phyloP scores from a whole-genome alignment of 2,329 filamentous ascomycete species.

The Zarea fungicola region DNA sequence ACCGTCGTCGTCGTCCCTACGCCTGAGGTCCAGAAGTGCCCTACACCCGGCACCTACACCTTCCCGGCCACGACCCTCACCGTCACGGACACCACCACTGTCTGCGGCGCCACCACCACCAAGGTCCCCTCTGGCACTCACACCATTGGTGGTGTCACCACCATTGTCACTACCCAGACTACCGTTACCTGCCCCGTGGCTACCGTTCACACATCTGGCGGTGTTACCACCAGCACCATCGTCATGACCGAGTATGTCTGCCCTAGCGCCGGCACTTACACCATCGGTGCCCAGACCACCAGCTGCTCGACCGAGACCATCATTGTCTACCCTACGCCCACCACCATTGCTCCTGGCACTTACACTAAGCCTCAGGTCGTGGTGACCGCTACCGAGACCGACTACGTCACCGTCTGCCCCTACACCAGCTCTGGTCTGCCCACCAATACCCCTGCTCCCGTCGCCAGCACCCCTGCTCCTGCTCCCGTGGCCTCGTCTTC shows the following conservation, averaged over 20 bases:
- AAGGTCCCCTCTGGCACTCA: constrained; percentile 57
- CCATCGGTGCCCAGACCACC: constrained; percentile 64
- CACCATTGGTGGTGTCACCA: constrained; percentile 69
- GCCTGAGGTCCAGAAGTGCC: constrained; percentile 48
- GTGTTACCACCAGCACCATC: constrained; percentile 61
- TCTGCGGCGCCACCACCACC: constrained; percentile 59
- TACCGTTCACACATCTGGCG: constrained; percentile 52
- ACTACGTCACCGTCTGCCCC: constrained; percentile 66
- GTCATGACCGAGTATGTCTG: constrained; percentile 67
- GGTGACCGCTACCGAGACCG: constrained; percentile 64
- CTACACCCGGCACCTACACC: constrained; percentile 68
- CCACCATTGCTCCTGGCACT: constrained; percentile 61
- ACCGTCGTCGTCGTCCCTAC: constrained; percentile 47
- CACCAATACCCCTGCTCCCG: constrained; percentile 22
- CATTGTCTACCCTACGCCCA: constrained; percentile 61
- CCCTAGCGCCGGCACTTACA: constrained; percentile 70
- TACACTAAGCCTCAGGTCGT: constrained; percentile 65
- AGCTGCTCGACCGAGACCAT: constrained; percentile 48
- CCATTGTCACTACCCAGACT: constrained; percentile 59
- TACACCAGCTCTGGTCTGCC: constrained; percentile 44
- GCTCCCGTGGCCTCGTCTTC: constrained; percentile 16
- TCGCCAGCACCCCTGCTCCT: constrained; percentile 20
- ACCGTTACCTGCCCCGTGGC: constrained; percentile 67
- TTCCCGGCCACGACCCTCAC: constrained; percentile 68
- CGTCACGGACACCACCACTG: constrained; percentile 61